These are phyloP conservation scores for Trichophyton verrucosum DNA, from an alignment of 2,329 filamentous ascomycete species.

Conservation along the genomic window DNA sequence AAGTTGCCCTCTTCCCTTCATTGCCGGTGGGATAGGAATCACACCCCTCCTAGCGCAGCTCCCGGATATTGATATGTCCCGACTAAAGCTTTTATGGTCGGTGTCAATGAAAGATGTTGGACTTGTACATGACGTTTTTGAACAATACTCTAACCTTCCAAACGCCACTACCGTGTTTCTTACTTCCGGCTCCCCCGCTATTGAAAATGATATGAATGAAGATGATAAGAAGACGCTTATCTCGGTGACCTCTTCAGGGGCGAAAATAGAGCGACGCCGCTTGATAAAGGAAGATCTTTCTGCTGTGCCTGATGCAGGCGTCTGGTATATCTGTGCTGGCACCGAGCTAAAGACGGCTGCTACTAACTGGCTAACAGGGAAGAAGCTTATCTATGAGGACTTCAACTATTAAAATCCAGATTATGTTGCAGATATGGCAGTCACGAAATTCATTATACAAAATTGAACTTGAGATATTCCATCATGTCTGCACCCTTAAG, in stretches of 20 bases:
- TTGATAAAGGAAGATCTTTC: slow-evolving; percentile 38
- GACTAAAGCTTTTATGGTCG: slow-evolving; percentile 56
- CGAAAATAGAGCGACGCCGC: slow-evolving; percentile 33
- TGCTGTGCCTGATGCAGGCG: slow-evolving; percentile 23
- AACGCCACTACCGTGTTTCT: slow-evolving; percentile 49
- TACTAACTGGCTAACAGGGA: slow-evolving; percentile 43
- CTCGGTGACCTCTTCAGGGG: slow-evolving; percentile 16
- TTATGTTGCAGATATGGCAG: too few relatives aligned
- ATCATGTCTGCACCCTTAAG: too few relatives aligned
- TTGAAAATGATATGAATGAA: slow-evolving; percentile 11
- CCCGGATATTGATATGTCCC: slow-evolving; percentile 35
- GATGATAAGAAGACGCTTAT: slow-evolving; percentile 36
- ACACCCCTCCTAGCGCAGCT: slow-evolving; percentile 66
- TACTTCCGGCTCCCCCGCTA: slow-evolving; percentile 36
- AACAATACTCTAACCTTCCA: slow-evolving; percentile 41
- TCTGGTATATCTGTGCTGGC: slow-evolving; percentile 51
- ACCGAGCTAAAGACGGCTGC: slow-evolving; percentile 38
- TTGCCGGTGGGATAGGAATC: slow-evolving; percentile 72
- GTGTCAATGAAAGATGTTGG: slow-evolving; percentile 49
- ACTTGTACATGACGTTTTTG: slow-evolving; percentile 50
- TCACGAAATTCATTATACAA: too few relatives aligned
- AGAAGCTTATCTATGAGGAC: slow-evolving; percentile 47
- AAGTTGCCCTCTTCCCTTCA: slow-evolving; percentile 42
- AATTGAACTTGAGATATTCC: not conserved
- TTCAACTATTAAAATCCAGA: slow-evolving; percentile 42